Evolutionary conservation across 352 stramenopile species (phyloP).

Genomic region (Phytopythium kandeliae): DNA sequence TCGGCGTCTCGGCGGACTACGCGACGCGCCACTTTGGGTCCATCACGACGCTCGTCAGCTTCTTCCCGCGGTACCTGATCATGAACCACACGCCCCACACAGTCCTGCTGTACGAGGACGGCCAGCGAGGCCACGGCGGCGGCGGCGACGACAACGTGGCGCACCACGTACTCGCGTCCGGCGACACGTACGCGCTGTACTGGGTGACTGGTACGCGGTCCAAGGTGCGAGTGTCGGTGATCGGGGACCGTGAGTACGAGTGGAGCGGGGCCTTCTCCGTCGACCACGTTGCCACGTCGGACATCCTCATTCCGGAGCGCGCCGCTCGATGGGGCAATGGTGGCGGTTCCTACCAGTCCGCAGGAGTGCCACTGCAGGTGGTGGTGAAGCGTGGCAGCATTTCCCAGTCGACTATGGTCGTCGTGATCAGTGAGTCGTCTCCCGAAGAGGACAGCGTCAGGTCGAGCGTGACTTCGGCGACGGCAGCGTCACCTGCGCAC

Average conservation of each 20-base stretch:
- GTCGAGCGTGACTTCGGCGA: conserved; percentile 1
- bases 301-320: conserved; percentile 49
- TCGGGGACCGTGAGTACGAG: conserved; percentile 46
- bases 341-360: neutral
- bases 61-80: conserved; percentile 77
- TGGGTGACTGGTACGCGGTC: conserved; percentile 55
- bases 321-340: conserved; percentile 16
- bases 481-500: conserved; percentile 13
- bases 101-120: conserved; percentile 52
- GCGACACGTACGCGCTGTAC: conserved; percentile 75
- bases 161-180: conserved; percentile 64
- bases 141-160: conserved; percentile 29
- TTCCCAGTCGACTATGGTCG: conserved; percentile 63
- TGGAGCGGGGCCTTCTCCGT: conserved; percentile 60
- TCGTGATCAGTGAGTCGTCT: conserved; percentile 44
- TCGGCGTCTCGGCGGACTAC: conserved; percentile 79
- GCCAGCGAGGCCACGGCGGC: conserved; percentile 4
- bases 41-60: conserved; percentile 77
- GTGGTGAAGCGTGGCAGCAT: conserved; percentile 69
- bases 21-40: conserved; percentile 77
- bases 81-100: conserved; percentile 66
- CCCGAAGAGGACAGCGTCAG: conserved; percentile 7
- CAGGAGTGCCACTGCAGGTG: conserved; percentile 35
- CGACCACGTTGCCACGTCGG: conserved; percentile 32
- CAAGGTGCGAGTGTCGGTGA: conserved; percentile 47